Evolutionary conservation across 2,329 filamentous ascomycete genomes (phyloP).

Genomic region (Ophiostoma triangulosporum): DNA sequence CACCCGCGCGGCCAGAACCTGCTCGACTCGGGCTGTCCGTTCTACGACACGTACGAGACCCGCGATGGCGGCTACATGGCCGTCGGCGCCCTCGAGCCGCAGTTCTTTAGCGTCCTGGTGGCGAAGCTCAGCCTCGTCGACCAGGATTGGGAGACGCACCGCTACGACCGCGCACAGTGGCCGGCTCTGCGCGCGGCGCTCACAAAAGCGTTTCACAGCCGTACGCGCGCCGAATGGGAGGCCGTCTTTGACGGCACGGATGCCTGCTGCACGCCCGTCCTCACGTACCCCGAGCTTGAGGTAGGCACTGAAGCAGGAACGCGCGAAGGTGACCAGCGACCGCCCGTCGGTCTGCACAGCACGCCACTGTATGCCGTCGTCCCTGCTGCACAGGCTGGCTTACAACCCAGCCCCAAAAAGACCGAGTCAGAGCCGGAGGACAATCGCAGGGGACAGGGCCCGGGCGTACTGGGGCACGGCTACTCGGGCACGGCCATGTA

Average conservation of each 20-base stretch:
- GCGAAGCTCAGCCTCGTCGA: constrained; percentile 47
- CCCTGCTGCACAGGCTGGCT: constrained; percentile 19
- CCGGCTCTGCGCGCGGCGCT: constrained; percentile 49
- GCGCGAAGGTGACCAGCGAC: constrained; percentile 54
- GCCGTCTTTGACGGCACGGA: constrained; percentile 76
- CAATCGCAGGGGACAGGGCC: constrained; percentile 41
- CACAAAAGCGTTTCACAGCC: constrained; percentile 48
- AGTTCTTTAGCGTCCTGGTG: constrained; percentile 62
- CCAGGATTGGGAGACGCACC: constrained; percentile 32
- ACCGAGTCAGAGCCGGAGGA: constrained; percentile 32
- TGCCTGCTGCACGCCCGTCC: constrained; percentile 81
- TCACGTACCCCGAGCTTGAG: constrained; percentile 62
- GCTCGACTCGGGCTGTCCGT: constrained; percentile 76
- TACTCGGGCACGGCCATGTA: constrained; percentile 48
- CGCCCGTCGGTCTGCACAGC: constrained; percentile 51
- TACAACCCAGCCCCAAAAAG: no score
- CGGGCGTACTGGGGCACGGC: constrained; percentile 50
- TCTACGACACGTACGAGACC: constrained; percentile 81
- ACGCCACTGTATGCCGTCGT: constrained; percentile 56
- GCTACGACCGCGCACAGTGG: constrained; percentile 54
- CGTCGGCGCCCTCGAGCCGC: constrained; percentile 80
- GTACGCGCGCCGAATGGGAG: constrained; percentile 72
- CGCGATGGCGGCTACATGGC: constrained; percentile 67
- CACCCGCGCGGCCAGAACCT: constrained; percentile 58
- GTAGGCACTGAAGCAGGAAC: constrained; percentile 22